Conservation (phyloP, 768 basidiomycete genomes). For the Phylloporus rhodoxanthus region DNA sequence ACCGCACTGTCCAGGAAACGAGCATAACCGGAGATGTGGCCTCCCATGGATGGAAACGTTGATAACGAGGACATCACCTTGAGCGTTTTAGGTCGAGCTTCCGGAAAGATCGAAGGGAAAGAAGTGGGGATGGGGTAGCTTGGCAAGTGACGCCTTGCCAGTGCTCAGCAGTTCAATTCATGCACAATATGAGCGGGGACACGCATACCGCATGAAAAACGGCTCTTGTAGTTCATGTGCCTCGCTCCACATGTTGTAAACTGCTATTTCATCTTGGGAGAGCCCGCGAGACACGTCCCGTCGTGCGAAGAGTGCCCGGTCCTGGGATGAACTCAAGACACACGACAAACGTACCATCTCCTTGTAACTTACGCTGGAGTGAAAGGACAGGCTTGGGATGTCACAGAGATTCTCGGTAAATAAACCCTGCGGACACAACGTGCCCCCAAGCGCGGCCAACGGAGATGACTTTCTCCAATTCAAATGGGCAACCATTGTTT, state of each 20-base stretch:
- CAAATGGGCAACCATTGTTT: constrained; percentile 41
- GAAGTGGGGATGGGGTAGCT: constrained; percentile 59
- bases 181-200: neutral
- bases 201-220: constrained; percentile 35
- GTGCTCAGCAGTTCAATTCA: constrained; percentile 2
- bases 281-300: constrained; percentile 60
- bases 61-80: constrained; percentile 42
- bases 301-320: constrained; percentile 33
- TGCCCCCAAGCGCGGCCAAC: constrained; percentile 53
- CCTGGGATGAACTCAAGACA: constrained; percentile 9
- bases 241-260: constrained; percentile 38
- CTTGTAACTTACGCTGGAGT: constrained; percentile 15
- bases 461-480: constrained; percentile 49
- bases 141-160: constrained; percentile 40
- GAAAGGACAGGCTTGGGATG: constrained; percentile 40
- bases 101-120: constrained; percentile 45
- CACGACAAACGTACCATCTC: neutral
- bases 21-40: constrained; percentile 48
- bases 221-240: constrained; percentile 27
- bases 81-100: constrained; percentile 12
- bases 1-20: constrained; percentile 41
- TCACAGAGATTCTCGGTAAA: constrained; percentile 25
- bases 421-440: constrained; percentile 37
- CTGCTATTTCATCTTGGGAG: constrained; percentile 29
- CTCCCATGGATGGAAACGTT: constrained; percentile 35